phyloP scores from a whole-genome alignment of 169 alveolate species.

The Plasmodium malariae region DNA sequence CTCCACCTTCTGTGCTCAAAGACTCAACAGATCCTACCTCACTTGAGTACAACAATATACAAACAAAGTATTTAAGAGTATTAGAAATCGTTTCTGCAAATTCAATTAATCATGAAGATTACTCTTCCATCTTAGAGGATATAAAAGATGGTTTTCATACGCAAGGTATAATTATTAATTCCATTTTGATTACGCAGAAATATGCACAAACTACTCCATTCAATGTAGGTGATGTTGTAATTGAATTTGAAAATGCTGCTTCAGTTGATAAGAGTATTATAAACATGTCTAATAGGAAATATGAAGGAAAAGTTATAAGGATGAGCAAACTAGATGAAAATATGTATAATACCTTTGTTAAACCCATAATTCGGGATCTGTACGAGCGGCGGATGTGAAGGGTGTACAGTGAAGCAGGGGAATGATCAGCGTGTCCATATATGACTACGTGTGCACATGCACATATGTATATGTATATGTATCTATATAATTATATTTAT shows the following conservation, averaged over 20 bases:
- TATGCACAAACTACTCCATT: conserved; percentile 81
- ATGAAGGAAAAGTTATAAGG: conserved; percentile 81
- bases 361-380: conserved; percentile 32
- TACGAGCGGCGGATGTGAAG: conserved; percentile 7
- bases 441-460: too few relatives aligned
- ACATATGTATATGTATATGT: not conserved
- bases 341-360: conserved; percentile 19
- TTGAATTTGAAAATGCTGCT: conserved; percentile 81
- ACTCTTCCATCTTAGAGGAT: conserved; percentile 80
- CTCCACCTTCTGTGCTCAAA: conserved; percentile 21
- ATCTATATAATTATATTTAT: too few relatives aligned
- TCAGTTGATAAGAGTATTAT: conserved; percentile 81
- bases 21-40: conserved; percentile 26
- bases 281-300: conserved; percentile 83
- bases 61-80: conserved; percentile 61
- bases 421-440: too few relatives aligned
- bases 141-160: conserved; percentile 84
- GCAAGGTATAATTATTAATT: conserved; percentile 81
- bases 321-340: conserved; percentile 49
- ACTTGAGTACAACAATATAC: conserved; percentile 69
- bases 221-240: conserved; percentile 82
- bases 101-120: conserved; percentile 67
- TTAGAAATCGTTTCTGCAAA: conserved; percentile 49
- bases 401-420: not conserved
- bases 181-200: conserved; percentile 78